Evolutionary conservation across 441 rosid species (phyloP), one percentile per base, ranked within the genome.

Genomic region (Pelargonium cotyledonis): DNA sequence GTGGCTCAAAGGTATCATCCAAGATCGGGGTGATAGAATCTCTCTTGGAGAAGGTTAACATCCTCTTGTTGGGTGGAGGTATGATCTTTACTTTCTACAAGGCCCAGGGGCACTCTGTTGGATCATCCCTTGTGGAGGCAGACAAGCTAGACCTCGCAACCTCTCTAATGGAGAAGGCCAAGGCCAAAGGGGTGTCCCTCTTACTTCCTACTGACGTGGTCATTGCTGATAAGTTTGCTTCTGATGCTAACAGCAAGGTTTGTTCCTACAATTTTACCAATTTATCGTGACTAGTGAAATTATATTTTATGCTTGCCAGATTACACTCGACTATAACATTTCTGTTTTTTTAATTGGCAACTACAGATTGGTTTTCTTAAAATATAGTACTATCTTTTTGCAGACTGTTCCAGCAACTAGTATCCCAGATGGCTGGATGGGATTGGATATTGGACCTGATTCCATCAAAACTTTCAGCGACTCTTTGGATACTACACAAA

Each of bases 341-440:
- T 35, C 40, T 35, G 40, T 5, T 35, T 35, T 35, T 4, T 35
- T 35, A 35, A 35, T 4, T 35, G 6, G 4, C 40, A 35, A 5
- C 5, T 35, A 5, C 0, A 35, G 40, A 4, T 35, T 35, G 40
- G 40, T 35, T 35, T 35, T 35, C 6, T 35, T 35, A 35, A 35
- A 35, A 35, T 35, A 35, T 35, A 35, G n/a, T 14, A 4, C 55
- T 49, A 10, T 12, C 4, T n/a, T 49, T 49, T 66, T 81, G 71
- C 84, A 92, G 97, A 58, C 80, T 69, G 96, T 89, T 77, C 85
- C 95, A 5, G 83, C 92, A 68, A 76, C 92, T 58, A 92, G 76
- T 60, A 92, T 92, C 68, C 95, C 90, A 8, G 95, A 89, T 74
- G 96, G 96, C 31, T 92, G 97, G 97, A 92, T 92, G 97, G 97